phyloP scores from a whole-genome alignment of 2,329 filamentous ascomycete species.

The Domatiomyces catenatus region DNA sequence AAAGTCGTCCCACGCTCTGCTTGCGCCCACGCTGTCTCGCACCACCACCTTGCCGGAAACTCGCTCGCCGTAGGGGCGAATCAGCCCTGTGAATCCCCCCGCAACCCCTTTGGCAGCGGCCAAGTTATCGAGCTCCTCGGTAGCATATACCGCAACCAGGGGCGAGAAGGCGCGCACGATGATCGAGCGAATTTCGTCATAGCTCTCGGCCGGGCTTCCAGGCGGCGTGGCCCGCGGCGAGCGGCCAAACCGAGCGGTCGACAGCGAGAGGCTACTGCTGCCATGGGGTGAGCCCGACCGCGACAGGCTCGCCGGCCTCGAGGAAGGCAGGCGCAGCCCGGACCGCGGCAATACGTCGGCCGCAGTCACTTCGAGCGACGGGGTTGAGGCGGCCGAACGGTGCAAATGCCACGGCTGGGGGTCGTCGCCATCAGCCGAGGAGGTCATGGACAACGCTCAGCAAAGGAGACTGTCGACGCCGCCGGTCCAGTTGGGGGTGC shows the following conservation, averaged over 20 bases:
- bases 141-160: slow-evolving; percentile 75
- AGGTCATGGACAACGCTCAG: slow-evolving; percentile 16
- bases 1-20: slow-evolving; percentile 75
- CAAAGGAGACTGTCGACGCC: slow-evolving; percentile 2
- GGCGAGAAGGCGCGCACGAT: slow-evolving; percentile 78
- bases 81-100: slow-evolving; percentile 65
- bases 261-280: slow-evolving; percentile 41
- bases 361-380: background rate
- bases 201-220: slow-evolving; percentile 37
- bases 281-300: slow-evolving; percentile 53
- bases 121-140: slow-evolving; percentile 67
- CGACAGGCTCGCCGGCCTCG: slow-evolving; percentile 44
- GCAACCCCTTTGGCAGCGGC: slow-evolving; percentile 70
- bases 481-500: background rate
- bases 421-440: slow-evolving; percentile 15
- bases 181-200: slow-evolving; percentile 45
- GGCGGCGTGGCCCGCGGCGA: slow-evolving; percentile 32
- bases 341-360: background rate
- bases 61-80: slow-evolving; percentile 80
- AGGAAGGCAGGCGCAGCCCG: background rate
- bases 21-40: slow-evolving; percentile 74
- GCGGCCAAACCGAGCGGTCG: slow-evolving; percentile 34
- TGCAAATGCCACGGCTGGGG: slow-evolving; percentile 3
- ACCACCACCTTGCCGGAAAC: slow-evolving; percentile 79
- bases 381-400: background rate